These are phyloP conservation scores for Nidula niveotomentosa DNA, from an alignment of 1,284 basidiomycete species.

Conservation along the genomic window DNA sequence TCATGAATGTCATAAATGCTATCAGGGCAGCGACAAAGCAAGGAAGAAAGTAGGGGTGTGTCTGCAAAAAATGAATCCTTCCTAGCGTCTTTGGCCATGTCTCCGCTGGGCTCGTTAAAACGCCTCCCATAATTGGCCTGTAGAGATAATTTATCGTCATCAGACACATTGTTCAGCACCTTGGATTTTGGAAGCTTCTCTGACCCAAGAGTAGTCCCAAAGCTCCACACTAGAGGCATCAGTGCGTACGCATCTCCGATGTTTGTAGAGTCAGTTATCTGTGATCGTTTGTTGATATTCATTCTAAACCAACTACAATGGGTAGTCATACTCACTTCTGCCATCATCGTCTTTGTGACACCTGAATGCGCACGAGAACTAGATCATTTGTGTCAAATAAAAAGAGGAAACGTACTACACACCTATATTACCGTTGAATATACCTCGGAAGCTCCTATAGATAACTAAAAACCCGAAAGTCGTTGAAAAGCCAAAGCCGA, in stretches of 20 bases:
- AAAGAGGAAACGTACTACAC: constrained; percentile 1
- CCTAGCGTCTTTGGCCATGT: constrained; percentile 35
- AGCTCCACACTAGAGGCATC: constrained; percentile 36
- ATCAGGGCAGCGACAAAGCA: constrained; percentile 23
- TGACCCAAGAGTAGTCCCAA: constrained; percentile 34
- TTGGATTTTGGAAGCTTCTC: neutral
- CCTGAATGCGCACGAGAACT: constrained; percentile 16
- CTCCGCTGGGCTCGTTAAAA: constrained; percentile 33
- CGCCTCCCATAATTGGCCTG: constrained; percentile 37
- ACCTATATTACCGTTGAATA: constrained; percentile 40
- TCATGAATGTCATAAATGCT: constrained; percentile 23
- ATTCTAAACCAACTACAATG: no score
- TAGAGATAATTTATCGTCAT: neutral
- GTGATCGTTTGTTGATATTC: neutral
- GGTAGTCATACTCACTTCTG: constrained; percentile 19
- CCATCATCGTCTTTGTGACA: constrained; percentile 35
- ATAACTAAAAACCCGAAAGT: constrained; percentile 37
- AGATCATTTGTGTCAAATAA: constrained; percentile 3
- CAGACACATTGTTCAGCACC: no score
- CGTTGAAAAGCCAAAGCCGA: constrained; percentile 43
- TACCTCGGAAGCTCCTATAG: constrained; percentile 34
- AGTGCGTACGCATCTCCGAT: constrained; percentile 35
- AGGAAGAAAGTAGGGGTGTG: constrained; percentile 35
- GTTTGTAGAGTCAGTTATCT: constrained; percentile 28
- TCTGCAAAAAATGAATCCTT: constrained; percentile 16